Base-by-base conservation (phyloP, 805 yeast species). In the Komagataella phaffii region DNA sequence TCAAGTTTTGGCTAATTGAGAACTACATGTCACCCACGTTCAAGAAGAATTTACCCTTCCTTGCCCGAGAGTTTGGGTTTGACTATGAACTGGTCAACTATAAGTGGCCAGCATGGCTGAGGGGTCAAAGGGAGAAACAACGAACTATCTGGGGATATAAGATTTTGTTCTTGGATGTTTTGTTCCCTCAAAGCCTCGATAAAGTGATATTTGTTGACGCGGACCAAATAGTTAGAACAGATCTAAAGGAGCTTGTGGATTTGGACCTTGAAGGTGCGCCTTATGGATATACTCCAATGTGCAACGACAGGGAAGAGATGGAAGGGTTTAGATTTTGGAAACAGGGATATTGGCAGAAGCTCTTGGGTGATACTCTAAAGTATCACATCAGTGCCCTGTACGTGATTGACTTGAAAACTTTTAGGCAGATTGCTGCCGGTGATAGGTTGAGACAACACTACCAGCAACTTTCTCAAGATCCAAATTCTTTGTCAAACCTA, bases 311-410 rank as follows among this genome's bases (percentile, higher is more conserved):
- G 49, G 65, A 65, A 23, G 95, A 85, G 57, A 84, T 83, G 83
- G 91, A 85, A 61, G 95, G 91, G 0, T 87, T 74, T 64, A 65
- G 93, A 56, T 93, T 91, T 67, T 93, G 98, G 99, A 84, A 88
- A 59, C 77, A 80, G 55, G 98, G 97, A 0, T 91, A 88, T 64
- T 91, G 99, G 99, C 69, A 78, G 53, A 72, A 73, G 3, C 73
- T 75, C 23, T 68, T 91, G 46, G 71, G 71, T 10, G 77, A 75
- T 43, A 75, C 79, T 45, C 68, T 72, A 40, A 83, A 79, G 53
- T 85, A 88, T 63, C 95, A 89, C 59, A 85, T 86, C 56, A 82
- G 95, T 64, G 96, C 96, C 0, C 71, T 86, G 19, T 89, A 80
- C 59, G 86, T 89, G 6, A 83, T 90, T 50, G 95, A 93, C 64